Evolutionary conservation across 768 basidiomycete genomes (phyloP), one percentile per base, ranked within the genome.

Genomic region (Phaeotremella skinneri): DNA sequence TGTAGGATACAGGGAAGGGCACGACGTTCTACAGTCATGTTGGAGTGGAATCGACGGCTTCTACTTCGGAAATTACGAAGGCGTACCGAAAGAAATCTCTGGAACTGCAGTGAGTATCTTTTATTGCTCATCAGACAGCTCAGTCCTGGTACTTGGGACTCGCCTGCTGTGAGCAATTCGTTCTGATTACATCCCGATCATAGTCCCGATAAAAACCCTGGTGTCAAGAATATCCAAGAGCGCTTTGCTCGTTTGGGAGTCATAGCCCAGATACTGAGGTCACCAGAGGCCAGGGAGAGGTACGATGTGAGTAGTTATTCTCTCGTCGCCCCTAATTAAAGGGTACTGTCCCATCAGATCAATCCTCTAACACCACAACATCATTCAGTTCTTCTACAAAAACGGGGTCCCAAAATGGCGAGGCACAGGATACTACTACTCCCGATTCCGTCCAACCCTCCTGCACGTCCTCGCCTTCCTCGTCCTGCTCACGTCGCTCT

Each of bases 401-500:
- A 97, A 97, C 62, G 94, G 94, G 21, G 91, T 99, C 2, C 94
- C 94, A 0, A 89, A 83, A 74, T 99, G 94, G 94, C 83, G 93
- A 64, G 94, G 92, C 16, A 91, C 90, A 30, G 90, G 91, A 43
- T 97, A 98, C 78, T 97, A 97, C 77, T 99, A 98, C 77, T 85
- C 90, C 29, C 86, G 96, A 52, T 99, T 89, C 82, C 83, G 94
- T 29, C 94, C 94, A n/a, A 91, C 92, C 25, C 81, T 98, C 60
- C 84, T 84, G 59, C 88, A 83, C 30, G 93, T 94, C 29, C 64
- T 88, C 52, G 69, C 82, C 14, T 97, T 97, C 81, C 80, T 99
- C 69, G 80, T 81, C 11, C 59, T 89, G 43, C 78, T 96, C 37
- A 87, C 91, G 0, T 87, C 87, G n/a, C 82, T 80, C 2, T 76